Evolutionary conservation across 352 stramenopile genomes (phyloP).

Genomic region (Phytophthora capsici): DNA sequence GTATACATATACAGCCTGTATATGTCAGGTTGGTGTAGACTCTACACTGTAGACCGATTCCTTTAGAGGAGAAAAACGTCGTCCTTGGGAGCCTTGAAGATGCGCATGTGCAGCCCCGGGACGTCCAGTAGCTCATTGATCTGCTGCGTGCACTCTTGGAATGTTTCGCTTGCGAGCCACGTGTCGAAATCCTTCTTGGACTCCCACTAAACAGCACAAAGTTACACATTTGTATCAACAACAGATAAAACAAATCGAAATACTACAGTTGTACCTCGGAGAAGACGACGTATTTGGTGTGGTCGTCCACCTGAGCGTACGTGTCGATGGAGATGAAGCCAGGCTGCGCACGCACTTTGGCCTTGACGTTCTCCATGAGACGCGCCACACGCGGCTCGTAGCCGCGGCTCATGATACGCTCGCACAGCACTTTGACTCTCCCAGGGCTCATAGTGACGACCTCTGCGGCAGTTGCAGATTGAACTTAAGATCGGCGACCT

Average conservation of each 20-base stretch:
- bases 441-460: constrained; percentile 38
- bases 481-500: not conserved
- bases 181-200: constrained; percentile 83
- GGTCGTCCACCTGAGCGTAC: constrained; percentile 74
- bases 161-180: constrained; percentile 81
- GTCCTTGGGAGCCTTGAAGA: constrained; percentile 82
- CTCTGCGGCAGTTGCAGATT: not conserved
- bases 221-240: not conserved
- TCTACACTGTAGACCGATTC: not conserved
- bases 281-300: constrained; percentile 91
- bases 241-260: not conserved
- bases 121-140: constrained; percentile 89
- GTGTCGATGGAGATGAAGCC: constrained; percentile 82
- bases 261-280: constrained; percentile 74
- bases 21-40: no score
- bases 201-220: constrained; percentile 54
- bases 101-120: constrained; percentile 78
- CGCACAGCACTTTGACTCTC: constrained; percentile 77
- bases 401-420: constrained; percentile 89
- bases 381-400: constrained; percentile 84
- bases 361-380: constrained; percentile 90
- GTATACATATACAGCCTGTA: no score
- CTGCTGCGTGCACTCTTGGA: constrained; percentile 76
- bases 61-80: constrained; percentile 85
- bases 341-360: constrained; percentile 76